Percentiles rank a stretch among this genome's conserved stretches.
Conservation (phyloP, 2,329 filamentous ascomycete species). For the Epichloe typhina region DNA sequence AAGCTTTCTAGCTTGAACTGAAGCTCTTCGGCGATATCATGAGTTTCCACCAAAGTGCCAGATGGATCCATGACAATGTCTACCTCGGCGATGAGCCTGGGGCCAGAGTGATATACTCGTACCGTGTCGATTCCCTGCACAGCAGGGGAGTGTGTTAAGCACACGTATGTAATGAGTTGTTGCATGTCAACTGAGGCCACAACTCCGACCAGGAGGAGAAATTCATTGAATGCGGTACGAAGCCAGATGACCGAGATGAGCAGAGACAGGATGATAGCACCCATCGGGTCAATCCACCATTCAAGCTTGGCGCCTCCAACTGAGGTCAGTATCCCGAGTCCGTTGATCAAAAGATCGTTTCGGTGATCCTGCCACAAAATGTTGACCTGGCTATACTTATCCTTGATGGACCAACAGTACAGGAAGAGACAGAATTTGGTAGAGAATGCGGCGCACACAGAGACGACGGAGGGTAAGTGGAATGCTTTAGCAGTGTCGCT, state of each 20-base stretch:
- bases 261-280: conserved; percentile 70
- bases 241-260: conserved; percentile 74
- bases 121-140: conserved; percentile 90
- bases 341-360: conserved; percentile 95
- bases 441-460: conserved; percentile 68
- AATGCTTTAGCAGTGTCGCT: conserved; percentile 49
- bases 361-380: conserved; percentile 96
- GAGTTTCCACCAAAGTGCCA: conserved; percentile 60
- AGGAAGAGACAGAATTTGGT: conserved; percentile 78
- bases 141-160: conserved; percentile 79
- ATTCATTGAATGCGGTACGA: conserved; percentile 75
- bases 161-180: conserved; percentile 83
- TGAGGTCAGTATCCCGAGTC: conserved; percentile 79
- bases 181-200: conserved; percentile 74
- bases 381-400: conserved; percentile 81
- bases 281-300: conserved; percentile 94
- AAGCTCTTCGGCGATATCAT: conserved; percentile 86
- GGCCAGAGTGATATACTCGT: conserved; percentile 80
- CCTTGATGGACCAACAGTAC: conserved; percentile 83
- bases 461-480: conserved; percentile 71
- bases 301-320: conserved; percentile 78
- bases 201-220: conserved; percentile 81
- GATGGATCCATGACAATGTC: conserved; percentile 85
- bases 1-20: conserved; percentile 89
- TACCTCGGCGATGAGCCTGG: conserved; percentile 84